phyloP scores from a whole-genome alignment of 768 basidiomycete species.

The Xerocomellus amylosporus region DNA sequence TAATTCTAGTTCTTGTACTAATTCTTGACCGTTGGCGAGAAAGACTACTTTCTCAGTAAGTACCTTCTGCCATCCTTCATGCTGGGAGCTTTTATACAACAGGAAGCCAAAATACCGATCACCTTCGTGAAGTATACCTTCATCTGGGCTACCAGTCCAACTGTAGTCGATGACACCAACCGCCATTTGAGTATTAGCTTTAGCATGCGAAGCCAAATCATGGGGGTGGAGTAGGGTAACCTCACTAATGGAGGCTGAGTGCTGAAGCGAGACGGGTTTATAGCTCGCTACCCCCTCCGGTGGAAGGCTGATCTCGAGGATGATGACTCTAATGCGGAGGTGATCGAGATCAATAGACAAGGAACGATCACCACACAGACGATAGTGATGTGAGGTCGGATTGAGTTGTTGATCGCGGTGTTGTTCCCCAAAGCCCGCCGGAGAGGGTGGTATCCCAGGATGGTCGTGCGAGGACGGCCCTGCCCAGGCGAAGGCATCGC shows the following conservation, averaged over 20 bases:
- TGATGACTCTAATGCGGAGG: slow-evolving; percentile 8
- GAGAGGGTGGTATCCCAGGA: slow-evolving; percentile 14
- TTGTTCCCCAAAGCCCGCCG: slow-evolving; percentile 8
- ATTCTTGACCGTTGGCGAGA: slow-evolving; percentile 5
- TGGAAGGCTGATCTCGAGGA: slow-evolving; percentile 8
- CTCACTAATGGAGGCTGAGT: slow-evolving; percentile 1
- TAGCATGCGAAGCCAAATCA: neutral
- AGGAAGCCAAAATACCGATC: slow-evolving; percentile 20
- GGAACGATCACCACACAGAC: slow-evolving; percentile 21
- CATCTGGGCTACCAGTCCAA: slow-evolving; percentile 13
- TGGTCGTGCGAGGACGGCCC: slow-evolving; percentile 9
- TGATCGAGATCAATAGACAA: slow-evolving; percentile 5
- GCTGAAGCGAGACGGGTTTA: neutral
- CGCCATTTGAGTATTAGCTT: slow-evolving; percentile 3
- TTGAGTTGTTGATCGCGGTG: slow-evolving; percentile 3
- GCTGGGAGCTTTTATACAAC: slow-evolving; percentile 2
- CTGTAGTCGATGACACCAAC: slow-evolving; percentile 22
- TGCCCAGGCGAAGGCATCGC: slow-evolving; percentile 25
- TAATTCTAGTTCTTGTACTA: slow-evolving; percentile 5
- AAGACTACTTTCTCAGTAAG: slow-evolving; percentile 19
- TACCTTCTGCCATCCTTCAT: slow-evolving; percentile 8
- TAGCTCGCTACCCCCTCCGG: neutral
- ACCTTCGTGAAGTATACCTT: slow-evolving; percentile 5
- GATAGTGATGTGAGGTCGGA: slow-evolving; percentile 11
- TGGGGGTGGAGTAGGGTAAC: neutral